Evolutionary conservation across 108 stramenopile genomes (phyloP), one percentile per base, ranked within the genome.

Genomic region (Pseudonitzschia delicatissima): DNA sequence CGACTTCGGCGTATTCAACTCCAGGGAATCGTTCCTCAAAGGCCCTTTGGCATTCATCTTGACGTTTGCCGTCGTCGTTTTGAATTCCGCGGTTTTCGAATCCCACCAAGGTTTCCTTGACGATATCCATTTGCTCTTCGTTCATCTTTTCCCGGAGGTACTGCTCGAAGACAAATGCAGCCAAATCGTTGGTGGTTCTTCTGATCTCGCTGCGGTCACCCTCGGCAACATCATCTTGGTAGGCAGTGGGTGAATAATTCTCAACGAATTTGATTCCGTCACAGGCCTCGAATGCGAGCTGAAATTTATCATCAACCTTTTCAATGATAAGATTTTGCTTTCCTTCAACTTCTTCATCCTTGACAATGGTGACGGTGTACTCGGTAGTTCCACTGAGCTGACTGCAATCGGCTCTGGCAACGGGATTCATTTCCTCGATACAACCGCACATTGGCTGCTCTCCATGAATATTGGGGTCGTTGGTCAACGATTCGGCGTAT

Each of bases 351-450:
- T 48, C 23, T 9, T 9, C 23, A 2, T 21, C 47, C 4, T 18
- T 18, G 53, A 31, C 53, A n/a, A 55, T n/a, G 34, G n/a, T 11
- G n/a, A 29, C 23, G 6, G 29, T 55, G 32, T 55, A 55, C 4
- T 55, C 31, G 12, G 31, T 15, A 13, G 6, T 6, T 3, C 53
- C 53, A 0, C 28, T 34, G 26, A 29, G 29, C 59, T 84, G 45
- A 57, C 80, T 84, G 40, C 83, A 84, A 52, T 84, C 83, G 26
- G 71, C 66, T 49, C 83, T 73, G 37, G 62, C 74, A 12, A 81
- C 80, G 11, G 66, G 64, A 26, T 80, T 68, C 83, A 84, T 84
- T 39, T 84, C 67, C 45, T 84, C 83, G 15, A 73, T 68, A 51
- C 76, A 81, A 1, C 64, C 80, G 62, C 80, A 81, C 80, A 81